Percentiles rank a stretch among this genome's conserved stretches.
phyloP scores from a whole-genome alignment of 768 basidiomycete genomes.

The Pleurotus ostreatus region DNA sequence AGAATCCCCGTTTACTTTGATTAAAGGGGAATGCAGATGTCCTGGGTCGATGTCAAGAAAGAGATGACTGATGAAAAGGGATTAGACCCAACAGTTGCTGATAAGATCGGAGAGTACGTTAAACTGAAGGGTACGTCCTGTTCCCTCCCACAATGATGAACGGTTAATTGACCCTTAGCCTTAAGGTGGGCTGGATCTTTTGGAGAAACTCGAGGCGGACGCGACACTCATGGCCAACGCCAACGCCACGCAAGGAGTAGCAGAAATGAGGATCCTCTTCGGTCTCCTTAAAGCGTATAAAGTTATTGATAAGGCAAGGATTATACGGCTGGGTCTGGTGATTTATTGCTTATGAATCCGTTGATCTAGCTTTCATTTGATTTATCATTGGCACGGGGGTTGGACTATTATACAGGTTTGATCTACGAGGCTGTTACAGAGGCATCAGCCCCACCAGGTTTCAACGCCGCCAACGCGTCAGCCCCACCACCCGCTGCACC shows the following conservation, averaged over 20 bases:
- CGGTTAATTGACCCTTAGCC: background rate
- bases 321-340: background rate
- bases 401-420: constrained; percentile 98
- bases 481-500: constrained; percentile 31
- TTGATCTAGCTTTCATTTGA: constrained; percentile 85
- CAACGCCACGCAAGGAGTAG: constrained; percentile 76
- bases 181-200: constrained; percentile 72
- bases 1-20: background rate
- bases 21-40: constrained; percentile 40
- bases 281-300: constrained; percentile 76
- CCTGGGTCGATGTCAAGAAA: constrained; percentile 89
- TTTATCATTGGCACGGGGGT: constrained; percentile 92
- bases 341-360: background rate
- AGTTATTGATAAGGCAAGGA: constrained; percentile 67
- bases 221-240: constrained; percentile 59
- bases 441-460: constrained; percentile 88
- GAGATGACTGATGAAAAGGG: constrained; percentile 99
- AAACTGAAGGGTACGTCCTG: constrained; percentile 77
- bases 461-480: constrained; percentile 50
- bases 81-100: constrained; percentile 72
- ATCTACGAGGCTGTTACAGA: constrained; percentile 97
- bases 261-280: constrained; percentile 86
- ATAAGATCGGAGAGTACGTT: constrained; percentile 96
- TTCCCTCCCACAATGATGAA: background rate
- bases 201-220: constrained; percentile 68